These are phyloP conservation scores for Scenedesmus sp. DNA, from an alignment of 163 green algal genomes.

Conservation along the genomic window DNA sequence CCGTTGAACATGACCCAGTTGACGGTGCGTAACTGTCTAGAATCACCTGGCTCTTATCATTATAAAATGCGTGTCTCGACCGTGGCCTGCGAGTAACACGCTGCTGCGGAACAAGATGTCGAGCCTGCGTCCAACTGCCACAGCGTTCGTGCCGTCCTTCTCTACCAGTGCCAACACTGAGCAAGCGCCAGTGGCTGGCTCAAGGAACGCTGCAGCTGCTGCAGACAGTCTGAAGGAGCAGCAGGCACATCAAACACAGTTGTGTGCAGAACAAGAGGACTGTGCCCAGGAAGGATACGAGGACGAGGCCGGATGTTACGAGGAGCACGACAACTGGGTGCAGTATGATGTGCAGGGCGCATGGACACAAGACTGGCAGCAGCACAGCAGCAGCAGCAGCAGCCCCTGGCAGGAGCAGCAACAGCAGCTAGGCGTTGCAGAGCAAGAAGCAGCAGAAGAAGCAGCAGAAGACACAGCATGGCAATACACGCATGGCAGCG, in stretches of 20 bases:
- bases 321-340: conserved; percentile 25
- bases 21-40: too few relatives aligned
- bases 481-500: neutral
- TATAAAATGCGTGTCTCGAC: too few relatives aligned
- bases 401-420: conserved; percentile 7
- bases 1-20: too few relatives aligned
- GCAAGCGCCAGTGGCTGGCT: neutral
- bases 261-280: neutral
- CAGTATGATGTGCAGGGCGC: neutral
- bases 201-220: neutral
- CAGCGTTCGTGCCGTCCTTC: conserved; percentile 33
- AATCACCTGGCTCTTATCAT: too few relatives aligned
- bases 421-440: neutral
- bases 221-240: conserved; percentile 20
- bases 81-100: neutral
- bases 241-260: neutral
- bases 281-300: neutral
- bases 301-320: neutral
- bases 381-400: neutral
- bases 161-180: neutral
- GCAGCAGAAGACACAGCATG: neutral
- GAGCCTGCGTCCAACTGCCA: neutral
- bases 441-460: too few relatives aligned
- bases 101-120: neutral
- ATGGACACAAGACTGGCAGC: neutral